Evolutionary conservation across 1,284 basidiomycete species (phyloP), one percentile per base, ranked within the genome.

Genomic region (Grifola frondosa): DNA sequence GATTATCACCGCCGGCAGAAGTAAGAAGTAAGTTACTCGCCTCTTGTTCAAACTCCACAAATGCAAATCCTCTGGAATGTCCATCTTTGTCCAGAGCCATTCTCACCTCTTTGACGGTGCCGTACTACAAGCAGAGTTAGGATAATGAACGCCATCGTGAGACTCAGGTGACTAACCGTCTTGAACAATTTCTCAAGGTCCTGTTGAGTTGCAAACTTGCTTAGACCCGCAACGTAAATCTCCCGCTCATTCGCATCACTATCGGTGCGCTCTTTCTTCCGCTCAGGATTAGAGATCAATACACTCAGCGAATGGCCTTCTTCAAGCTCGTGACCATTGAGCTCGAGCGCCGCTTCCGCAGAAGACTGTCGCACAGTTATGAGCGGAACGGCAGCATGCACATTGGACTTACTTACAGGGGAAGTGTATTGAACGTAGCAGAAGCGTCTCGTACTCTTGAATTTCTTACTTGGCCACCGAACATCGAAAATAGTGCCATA

Each of bases 381-480:
- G 6, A 21, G 13, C 7, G 37, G 9, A 26, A 22, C 16, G 6
- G 26, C 1, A 22, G 5, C 8, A 12, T 10, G 20, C 30, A 20
- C 17, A 34, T 24, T 8, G 23, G 26, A 13, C 10, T 17, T 7
- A 70, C 85, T 47, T 55, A 91, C 91, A 0, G 91, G 88, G 17
- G 82, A 83, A 1, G 85, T 86, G 62, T 80, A 97, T 53, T 97
- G 95, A 2, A 99, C 75, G 62, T 99, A 99, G 62, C 91, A 96
- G 66, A 99, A 99, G 11, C 97, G 78, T 20, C 97, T 75, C 1
- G 87, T 87, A 41, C 74, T 81, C 63, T 92, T 94, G 71, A 92
- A 96, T 61, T 96, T 95, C 62, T 95, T 95, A 68, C 93, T 97
- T 6, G 97, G 97, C 97, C 96, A 99, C 15, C 97, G 87, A 11